Conservation (phyloP, 345 rosid species). For the Dipteronia sinensis region DNA sequence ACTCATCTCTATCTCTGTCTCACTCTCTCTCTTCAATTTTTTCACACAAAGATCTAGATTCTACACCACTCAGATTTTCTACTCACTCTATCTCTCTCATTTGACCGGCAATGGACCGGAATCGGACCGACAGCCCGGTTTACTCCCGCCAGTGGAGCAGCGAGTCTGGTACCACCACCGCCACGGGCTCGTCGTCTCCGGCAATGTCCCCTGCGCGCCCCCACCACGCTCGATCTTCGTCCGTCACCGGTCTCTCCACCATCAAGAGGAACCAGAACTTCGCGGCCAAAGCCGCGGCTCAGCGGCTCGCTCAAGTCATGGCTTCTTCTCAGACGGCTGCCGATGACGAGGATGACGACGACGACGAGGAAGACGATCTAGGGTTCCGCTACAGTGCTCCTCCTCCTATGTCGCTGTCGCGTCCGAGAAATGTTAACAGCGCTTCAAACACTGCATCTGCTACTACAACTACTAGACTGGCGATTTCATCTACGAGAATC, state of each 20-base stretch:
- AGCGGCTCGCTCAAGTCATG: constrained; percentile 98
- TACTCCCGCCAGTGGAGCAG: constrained; percentile 75
- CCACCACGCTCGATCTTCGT: constrained; percentile 67
- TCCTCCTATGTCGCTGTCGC: constrained; percentile 61
- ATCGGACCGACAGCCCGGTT: constrained; percentile 71
- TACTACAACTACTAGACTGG: constrained; percentile 29
- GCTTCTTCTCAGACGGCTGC: constrained; percentile 94
- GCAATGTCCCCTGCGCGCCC: constrained; percentile 64
- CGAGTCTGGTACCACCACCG: constrained; percentile 49
- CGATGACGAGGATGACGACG: constrained; percentile 72
- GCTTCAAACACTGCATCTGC: constrained; percentile 13
- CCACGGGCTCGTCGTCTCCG: constrained; percentile 44
- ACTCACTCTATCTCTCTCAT: constrained; percentile 15
- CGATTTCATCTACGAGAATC: constrained; percentile 43
- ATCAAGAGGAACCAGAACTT: constrained; percentile 90
- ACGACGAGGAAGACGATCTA: constrained; percentile 62
- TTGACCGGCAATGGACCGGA: constrained; percentile 62
- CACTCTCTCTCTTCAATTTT: neutral
- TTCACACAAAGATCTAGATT: constrained; percentile 15
- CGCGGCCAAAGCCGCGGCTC: constrained; percentile 97
- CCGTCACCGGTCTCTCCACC: constrained; percentile 68
- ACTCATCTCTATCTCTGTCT: too few relatives aligned
- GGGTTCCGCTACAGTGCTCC: constrained; percentile 87
- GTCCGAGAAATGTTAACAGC: constrained; percentile 47
- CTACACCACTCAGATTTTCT: constrained; percentile 6